Percentiles rank a stretch among this genome's conserved stretches.
Evolutionary conservation across 1,284 basidiomycete species (phyloP).

Genomic region (Sporisorium graminicola): DNA sequence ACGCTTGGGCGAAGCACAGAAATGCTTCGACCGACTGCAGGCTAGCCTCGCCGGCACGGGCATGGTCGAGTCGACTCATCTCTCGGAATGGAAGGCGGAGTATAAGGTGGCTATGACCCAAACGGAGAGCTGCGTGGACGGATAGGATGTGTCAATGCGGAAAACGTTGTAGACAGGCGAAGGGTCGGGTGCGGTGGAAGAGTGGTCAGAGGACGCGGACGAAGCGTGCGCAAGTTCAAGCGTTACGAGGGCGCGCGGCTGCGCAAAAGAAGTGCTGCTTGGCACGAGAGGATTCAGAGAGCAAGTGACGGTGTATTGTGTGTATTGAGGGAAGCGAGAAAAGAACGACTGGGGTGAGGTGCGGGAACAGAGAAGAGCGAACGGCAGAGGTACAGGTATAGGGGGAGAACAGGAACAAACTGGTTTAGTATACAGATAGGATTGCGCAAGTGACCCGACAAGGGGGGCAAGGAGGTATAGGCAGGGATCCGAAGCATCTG

Average conservation of each 20-base stretch:
- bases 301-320: neutral
- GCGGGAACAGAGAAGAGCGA: neutral
- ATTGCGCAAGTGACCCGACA: neutral
- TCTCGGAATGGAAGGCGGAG: neutral
- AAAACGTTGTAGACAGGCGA: neutral
- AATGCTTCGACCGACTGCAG: neutral
- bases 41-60: neutral
- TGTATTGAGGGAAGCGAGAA: neutral
- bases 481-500: too few species aligned
- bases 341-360: constrained; percentile 1
- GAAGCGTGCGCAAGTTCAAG: too few species aligned
- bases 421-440: neutral
- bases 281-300: neutral
- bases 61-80: too few species aligned
- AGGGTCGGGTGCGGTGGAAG: too few species aligned
- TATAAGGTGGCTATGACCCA: neutral
- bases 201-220: too few species aligned
- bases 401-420: neutral
- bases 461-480: neutral
- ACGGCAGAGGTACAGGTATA: neutral
- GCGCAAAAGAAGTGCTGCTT: too few species aligned
- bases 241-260: too few species aligned
- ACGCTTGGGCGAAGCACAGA: neutral
- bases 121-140: neutral
- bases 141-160: neutral